Evolutionary conservation across 108 stramenopile genomes (phyloP), one percentile per base, ranked within the genome.

Genomic region (Pseudonitzschia multiseries): DNA sequence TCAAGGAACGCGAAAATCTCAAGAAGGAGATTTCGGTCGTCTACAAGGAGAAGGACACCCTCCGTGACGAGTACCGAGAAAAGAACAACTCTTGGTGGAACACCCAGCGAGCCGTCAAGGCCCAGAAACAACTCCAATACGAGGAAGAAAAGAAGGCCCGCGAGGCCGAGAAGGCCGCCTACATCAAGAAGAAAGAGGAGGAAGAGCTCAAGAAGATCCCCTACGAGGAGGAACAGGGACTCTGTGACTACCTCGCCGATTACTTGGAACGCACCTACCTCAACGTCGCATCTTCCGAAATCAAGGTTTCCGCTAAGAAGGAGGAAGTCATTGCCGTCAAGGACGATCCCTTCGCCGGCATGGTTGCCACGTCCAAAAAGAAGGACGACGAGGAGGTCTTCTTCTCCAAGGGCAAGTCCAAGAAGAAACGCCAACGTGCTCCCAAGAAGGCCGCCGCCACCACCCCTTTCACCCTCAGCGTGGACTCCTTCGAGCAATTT

Each of bases 161-260:
- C 28, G 96, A 97, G 73, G 95, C 87, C 43, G 90, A 96, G 71
- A 87, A 90, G 73, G 83, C 78, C 18, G 90, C 81, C 18, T 91
- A 81, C 79, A 73, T 89, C 69, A 90, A 91, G 78, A 91, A 89
- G 83, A 63, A 83, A 53, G 97, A 98, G 72, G 97, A 93, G 60
- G 97, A 97, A 78, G 96, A 97, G 76, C 60, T 86, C 56, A 96
- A 96, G 83, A 97, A 97, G 77, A 91, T 91, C 63, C 98, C 96
- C 20, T 97, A 96, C 78, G 96, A 97, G 78, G 96, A 94, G 78
- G 98, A 98, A 79, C 92, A 95, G 88, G 89, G 83, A 26, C 86
- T 98, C 32, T 98, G 97, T 76, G 96, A 96, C 71, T 96, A 93
- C 81, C 87, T 98, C 54, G 93, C 93, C 14, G 83, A 94, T 57